Conservation (phyloP, 108 stramenopile genomes). For the Stephanodiscus minutulus region DNA sequence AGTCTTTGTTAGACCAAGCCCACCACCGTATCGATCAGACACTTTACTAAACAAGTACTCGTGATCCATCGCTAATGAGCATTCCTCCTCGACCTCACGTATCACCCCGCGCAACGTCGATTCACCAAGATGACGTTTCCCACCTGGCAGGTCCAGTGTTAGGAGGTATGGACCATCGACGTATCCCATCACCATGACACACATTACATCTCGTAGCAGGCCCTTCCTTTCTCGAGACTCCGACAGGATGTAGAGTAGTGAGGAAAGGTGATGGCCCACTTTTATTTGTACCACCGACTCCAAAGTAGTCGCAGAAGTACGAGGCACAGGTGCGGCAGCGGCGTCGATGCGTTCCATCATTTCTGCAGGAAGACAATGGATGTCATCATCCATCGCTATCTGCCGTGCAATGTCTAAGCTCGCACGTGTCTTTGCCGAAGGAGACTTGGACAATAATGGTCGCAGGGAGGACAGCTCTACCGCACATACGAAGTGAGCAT, state of each 20-base stretch:
- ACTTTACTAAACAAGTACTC: conserved; percentile 32
- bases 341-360: background rate
- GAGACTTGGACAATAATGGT: background rate
- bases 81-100: conserved; percentile 61
- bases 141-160: conserved; percentile 58
- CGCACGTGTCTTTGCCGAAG: too few relatives aligned
- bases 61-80: conserved; percentile 41
- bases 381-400: conserved; percentile 16
- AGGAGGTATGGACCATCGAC: conserved; percentile 5
- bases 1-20: too few relatives aligned
- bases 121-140: conserved; percentile 66
- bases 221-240: background rate
- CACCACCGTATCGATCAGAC: conserved; percentile 27
- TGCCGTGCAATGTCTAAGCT: conserved; percentile 13
- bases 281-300: conserved; percentile 1
- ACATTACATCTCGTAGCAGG: background rate
- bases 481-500: conserved; percentile 45
- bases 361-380: background rate
- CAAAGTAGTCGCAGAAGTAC: too few relatives aligned
- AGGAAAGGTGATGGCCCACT: conserved; percentile 41
- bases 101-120: conserved; percentile 47
- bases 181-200: conserved; percentile 45
- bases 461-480: conserved; percentile 21
- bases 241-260: conserved; percentile 15
- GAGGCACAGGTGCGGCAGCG: too few relatives aligned